phyloP scores from a whole-genome alignment of 805 yeast species.

The Debaryomyces tyrocola region DNA sequence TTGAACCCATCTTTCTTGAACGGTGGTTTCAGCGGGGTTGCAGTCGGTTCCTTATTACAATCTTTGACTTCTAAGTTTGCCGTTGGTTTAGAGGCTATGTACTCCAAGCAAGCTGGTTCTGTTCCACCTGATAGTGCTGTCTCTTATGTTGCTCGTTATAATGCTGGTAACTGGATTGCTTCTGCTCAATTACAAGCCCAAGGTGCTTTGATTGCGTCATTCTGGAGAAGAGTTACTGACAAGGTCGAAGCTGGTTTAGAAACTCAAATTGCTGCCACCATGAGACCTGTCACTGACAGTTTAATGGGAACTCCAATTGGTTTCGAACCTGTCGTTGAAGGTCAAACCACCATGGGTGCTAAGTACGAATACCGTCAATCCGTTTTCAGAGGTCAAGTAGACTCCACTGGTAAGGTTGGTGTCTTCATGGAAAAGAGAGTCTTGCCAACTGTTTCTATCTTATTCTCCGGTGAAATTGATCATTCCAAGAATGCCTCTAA shows the following conservation, averaged over 20 bases:
- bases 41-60: conserved; percentile 89
- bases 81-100: conserved; percentile 89
- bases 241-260: conserved; percentile 95
- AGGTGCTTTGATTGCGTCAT: conserved; percentile 85
- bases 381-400: conserved; percentile 92
- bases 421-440: conserved; percentile 92
- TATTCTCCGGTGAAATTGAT: conserved; percentile 91
- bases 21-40: conserved; percentile 79
- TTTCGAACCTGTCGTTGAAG: conserved; percentile 83
- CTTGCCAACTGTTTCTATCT: conserved; percentile 83
- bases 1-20: conserved; percentile 82
- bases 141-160: conserved; percentile 87
- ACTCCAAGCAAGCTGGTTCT: conserved; percentile 67
- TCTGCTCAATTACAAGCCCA: conserved; percentile 92
- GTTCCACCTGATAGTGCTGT: conserved; percentile 88
- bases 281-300: conserved; percentile 72
- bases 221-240: conserved; percentile 92
- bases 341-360: conserved; percentile 91
- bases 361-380: conserved; percentile 97
- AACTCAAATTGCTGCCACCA: conserved; percentile 74
- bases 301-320: conserved; percentile 79
- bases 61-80: conserved; percentile 80
- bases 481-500: conserved; percentile 70
- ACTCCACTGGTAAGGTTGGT: conserved; percentile 85
- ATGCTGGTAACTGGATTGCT: conserved; percentile 86